Base-by-base conservation (phyloP, 352 stramenopile species). In the Globisporangium echinulatum region DNA sequence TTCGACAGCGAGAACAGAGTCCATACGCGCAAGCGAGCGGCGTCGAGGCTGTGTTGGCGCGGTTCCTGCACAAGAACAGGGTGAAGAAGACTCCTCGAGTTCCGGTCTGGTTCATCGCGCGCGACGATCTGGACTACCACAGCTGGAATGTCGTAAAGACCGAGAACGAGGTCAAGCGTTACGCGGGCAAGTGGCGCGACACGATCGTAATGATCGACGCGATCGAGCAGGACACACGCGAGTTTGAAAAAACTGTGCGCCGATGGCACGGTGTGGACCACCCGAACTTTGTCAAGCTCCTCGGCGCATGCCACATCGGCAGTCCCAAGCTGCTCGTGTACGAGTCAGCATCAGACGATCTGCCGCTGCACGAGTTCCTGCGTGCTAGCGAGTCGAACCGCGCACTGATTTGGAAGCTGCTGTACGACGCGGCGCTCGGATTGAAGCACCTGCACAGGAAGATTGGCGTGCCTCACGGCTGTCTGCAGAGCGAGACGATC, bases 371-470 rank as follows among this genome's bases (percentile, higher is more conserved):
- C 4, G 11, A 48, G 4, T 54, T 54, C 37, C 13, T 61, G 56
- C 8, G 53, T 33, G 9, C 39, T 6, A 0, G 51, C 3, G n/a
- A 52, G 9, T 11, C 4, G 7, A 50, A 49, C 7, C 15, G 19
- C 38, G 19, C 36, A 10, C 2, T 1, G 17, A 11, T 58, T 2
- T 71, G 62, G 66, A 52, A 63, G 11, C 59, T 56, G 3, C 4
- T 76, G 36, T 66, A 65, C 19, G 50, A 73, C 52, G 62, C 49
- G 33, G 66, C 69, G 36, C 39, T 75, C 19, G 66, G 59, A 9
- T 48, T 72, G 3, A 52, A 66, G 9, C 70, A 75, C 37, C 40
- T 75, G 5, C 69, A 73, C n/a, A n/a, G n/a, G n/a, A 53, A 63
- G 14, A 53, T 51, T 0, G 53, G 61, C 8, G 56, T 72, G 10